phyloP scores from a whole-genome alignment of 2,329 filamentous ascomycete species.

The Trichoderma afroharzianum region DNA sequence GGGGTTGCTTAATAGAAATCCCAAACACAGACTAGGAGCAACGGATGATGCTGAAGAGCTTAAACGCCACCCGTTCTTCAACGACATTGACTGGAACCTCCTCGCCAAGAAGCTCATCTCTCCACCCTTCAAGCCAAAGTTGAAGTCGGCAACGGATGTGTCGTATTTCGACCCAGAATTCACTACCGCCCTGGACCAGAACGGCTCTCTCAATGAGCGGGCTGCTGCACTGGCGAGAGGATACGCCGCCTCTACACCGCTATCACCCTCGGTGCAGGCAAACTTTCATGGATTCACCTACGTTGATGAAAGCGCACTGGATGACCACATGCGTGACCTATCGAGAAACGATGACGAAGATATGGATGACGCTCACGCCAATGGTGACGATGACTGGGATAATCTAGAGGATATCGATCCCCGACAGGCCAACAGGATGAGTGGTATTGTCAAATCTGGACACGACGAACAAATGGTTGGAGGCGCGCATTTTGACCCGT shows the following conservation, averaged over 20 bases:
- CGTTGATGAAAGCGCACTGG: constrained; percentile 94
- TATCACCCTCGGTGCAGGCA: constrained; percentile 93
- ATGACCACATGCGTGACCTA: constrained; percentile 69
- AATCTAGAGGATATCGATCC: constrained; percentile 53
- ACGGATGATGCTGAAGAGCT: constrained; percentile 89
- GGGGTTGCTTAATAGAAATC: constrained; percentile 92
- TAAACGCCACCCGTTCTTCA: constrained; percentile 92
- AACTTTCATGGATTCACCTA: constrained; percentile 99
- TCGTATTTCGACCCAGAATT: constrained; percentile 99
- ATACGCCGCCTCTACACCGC: constrained; percentile 82
- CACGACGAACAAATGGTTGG: constrained; percentile 64
- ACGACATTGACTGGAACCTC: constrained; percentile 87
- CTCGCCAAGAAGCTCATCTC: constrained; percentile 87
- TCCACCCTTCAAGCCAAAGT: constrained; percentile 94
- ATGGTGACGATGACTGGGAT: constrained; percentile 49
- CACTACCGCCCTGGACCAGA: constrained; percentile 85
- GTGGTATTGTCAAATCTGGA: constrained; percentile 55
- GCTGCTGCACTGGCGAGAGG: constrained; percentile 82
- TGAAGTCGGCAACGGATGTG: constrained; percentile 93
- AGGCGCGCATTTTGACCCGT: constrained; percentile 61
- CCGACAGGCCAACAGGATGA: constrained; percentile 57
- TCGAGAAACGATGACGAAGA: constrained; percentile 51
- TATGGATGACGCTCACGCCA: constrained; percentile 61
- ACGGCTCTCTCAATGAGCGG: constrained; percentile 84
- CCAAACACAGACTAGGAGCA: constrained; percentile 88